These are phyloP conservation scores for Daedalea quercina DNA, from an alignment of 768 basidiomycete genomes.

Conservation along the genomic window DNA sequence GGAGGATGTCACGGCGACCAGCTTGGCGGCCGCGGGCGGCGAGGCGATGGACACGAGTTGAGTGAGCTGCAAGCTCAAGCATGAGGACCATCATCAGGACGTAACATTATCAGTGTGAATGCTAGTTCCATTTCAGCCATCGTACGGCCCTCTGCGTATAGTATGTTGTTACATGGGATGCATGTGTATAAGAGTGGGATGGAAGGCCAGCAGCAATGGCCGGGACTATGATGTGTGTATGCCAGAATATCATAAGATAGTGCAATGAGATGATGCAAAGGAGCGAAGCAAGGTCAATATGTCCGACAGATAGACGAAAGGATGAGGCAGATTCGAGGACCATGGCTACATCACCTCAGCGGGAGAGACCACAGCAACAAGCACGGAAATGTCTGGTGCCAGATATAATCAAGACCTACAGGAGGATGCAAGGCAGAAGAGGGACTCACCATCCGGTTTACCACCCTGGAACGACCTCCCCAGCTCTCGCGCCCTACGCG, in stretches of 20 bases:
- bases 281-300: neutral
- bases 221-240: too few species aligned
- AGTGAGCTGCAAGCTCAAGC: too few species aligned
- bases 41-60: constrained; percentile 85
- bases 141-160: too few species aligned
- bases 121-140: neutral
- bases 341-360: constrained; percentile 12
- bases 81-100: too few species aligned
- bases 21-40: constrained; percentile 25
- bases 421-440: neutral
- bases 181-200: too few species aligned
- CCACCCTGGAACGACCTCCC: constrained; percentile 73
- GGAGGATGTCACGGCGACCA: constrained; percentile 46
- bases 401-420: neutral
- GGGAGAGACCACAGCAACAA: constrained; percentile 59
- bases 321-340: neutral
- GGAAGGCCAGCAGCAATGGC: too few species aligned
- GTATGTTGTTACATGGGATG: too few species aligned
- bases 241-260: too few species aligned
- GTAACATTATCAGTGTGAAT: too few species aligned
- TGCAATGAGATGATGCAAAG: neutral
- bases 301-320: neutral
- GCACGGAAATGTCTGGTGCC: constrained; percentile 52
- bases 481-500: constrained; percentile 66
- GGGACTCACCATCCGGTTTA: constrained; percentile 70